These are phyloP conservation scores for Aspergillus cristatus DNA, from an alignment of 495 filamentous ascomycete species.

Conservation along the genomic window DNA sequence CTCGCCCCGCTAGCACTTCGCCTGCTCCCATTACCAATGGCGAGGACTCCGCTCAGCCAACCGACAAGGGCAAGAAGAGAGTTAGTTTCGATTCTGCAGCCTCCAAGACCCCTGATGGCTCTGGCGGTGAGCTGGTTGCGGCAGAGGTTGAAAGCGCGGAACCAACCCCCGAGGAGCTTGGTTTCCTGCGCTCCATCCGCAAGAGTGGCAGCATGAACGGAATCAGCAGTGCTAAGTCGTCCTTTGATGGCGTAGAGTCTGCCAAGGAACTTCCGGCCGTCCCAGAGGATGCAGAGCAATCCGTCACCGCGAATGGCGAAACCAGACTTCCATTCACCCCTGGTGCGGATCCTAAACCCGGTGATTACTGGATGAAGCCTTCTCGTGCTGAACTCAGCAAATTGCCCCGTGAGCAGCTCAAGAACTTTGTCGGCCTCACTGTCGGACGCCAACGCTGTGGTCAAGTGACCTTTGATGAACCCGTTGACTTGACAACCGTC, in stretches of 20 bases:
- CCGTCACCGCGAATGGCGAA: constrained; percentile 20
- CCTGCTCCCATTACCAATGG: constrained; percentile 42
- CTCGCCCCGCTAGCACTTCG: constrained; percentile 34
- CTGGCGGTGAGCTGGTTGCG: constrained; percentile 36
- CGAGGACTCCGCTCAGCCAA: constrained; percentile 25
- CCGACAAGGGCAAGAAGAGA: constrained; percentile 69
- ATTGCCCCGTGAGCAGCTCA: constrained; percentile 64
- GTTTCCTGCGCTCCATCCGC: constrained; percentile 50
- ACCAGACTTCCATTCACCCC: constrained; percentile 23
- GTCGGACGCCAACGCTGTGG: constrained; percentile 78
- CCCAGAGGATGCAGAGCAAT: constrained; percentile 51
- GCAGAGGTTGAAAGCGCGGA: constrained; percentile 39
- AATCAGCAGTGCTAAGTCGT: constrained; percentile 35
- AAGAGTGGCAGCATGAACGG: constrained; percentile 38
- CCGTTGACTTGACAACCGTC: constrained; percentile 69
- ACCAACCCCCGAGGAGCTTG: constrained; percentile 57
- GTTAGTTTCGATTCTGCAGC: constrained; percentile 82
- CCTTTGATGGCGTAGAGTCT: constrained; percentile 47
- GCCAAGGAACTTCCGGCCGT: constrained; percentile 74
- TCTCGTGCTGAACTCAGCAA: constrained; percentile 57
- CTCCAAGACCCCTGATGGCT: constrained; percentile 21
- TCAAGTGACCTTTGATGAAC: constrained; percentile 65
- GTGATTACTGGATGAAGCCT: constrained; percentile 81
- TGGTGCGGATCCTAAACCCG: constrained; percentile 48
- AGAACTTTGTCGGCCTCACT: constrained; percentile 59